A percentile compares a stretch with the other conserved stretches of the same genome.
phyloP scores from a whole-genome alignment of 2,329 filamentous ascomycete genomes.

The Fusarium graminum region DNA sequence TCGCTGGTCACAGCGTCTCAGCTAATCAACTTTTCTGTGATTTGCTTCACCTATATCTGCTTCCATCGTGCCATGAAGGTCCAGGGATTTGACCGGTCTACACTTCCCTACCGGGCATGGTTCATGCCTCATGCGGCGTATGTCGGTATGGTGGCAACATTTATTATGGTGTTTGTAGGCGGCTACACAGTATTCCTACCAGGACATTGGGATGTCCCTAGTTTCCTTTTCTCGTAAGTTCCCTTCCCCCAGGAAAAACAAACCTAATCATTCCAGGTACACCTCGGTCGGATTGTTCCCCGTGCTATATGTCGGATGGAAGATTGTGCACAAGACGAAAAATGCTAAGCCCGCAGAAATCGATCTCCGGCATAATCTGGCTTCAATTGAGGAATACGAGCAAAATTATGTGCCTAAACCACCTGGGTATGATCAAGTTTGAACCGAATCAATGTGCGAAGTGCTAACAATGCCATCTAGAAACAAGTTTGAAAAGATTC shows the following conservation, averaged over 20 bases:
- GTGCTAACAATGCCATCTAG: not conserved
- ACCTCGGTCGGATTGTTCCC: slow-evolving; percentile 20
- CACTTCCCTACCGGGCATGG: slow-evolving; percentile 76
- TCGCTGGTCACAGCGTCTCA: slow-evolving; percentile 78
- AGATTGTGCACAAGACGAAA: slow-evolving; percentile 24
- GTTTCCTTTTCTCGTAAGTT: slow-evolving; percentile 78
- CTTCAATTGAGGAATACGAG: slow-evolving; percentile 20
- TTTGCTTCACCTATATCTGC: slow-evolving; percentile 77
- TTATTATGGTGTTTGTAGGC: slow-evolving; percentile 79
- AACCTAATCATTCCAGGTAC: not conserved
- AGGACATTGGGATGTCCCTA: slow-evolving; percentile 74
- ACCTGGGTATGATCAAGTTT: not conserved
- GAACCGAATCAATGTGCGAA: fast-evolving
- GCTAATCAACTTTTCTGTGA: slow-evolving; percentile 78
- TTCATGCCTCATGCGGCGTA: slow-evolving; percentile 80
- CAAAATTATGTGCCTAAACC: slow-evolving; percentile 11
- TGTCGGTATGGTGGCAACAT: slow-evolving; percentile 72
- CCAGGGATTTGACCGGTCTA: slow-evolving; percentile 76
- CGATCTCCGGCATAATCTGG: slow-evolving; percentile 6
- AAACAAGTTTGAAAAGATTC: slow-evolving; percentile 24
- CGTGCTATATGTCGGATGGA: slow-evolving; percentile 19
- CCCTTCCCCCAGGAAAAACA: fast-evolving
- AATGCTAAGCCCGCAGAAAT: slow-evolving; percentile 10
- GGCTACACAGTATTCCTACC: slow-evolving; percentile 83
- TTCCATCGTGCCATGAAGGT: slow-evolving; percentile 77